phyloP scores from a whole-genome alignment of 2,329 filamentous ascomycete genomes.

The Neopestalotiopsis clavispora region DNA sequence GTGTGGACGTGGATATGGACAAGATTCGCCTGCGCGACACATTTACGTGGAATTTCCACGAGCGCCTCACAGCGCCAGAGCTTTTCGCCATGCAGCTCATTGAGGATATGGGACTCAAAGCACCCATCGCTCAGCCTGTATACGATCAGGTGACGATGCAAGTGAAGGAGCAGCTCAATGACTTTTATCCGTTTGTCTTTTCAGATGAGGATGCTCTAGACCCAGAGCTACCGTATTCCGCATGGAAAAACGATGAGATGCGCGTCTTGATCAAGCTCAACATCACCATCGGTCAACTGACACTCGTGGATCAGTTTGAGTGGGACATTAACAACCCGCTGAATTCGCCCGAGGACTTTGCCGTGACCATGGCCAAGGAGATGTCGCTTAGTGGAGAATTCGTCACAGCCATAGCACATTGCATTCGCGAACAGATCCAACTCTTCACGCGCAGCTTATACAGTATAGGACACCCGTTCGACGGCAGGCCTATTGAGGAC shows the following conservation, averaged over 20 bases:
- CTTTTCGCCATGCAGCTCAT: conserved; percentile 88
- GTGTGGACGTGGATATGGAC: conserved; percentile 93
- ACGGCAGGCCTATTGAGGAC: conserved; percentile 91
- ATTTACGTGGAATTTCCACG: conserved; percentile 98
- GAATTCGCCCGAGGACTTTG: conserved; percentile 96
- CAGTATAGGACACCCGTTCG: conserved; percentile 91
- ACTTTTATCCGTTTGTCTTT: conserved; percentile 91
- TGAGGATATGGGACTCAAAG: conserved; percentile 85
- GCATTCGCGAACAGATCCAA: conserved; percentile 94
- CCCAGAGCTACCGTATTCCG: conserved; percentile 85
- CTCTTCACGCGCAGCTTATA: conserved; percentile 94
- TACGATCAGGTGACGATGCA: conserved; percentile 67
- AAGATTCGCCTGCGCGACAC: conserved; percentile 96
- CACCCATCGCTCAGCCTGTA: conserved; percentile 69
- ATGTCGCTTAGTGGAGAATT: conserved; percentile 94
- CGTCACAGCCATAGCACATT: conserved; percentile 95
- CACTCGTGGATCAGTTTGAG: conserved; percentile 94
- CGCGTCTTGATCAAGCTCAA: conserved; percentile 93
- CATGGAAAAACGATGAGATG: conserved; percentile 99
- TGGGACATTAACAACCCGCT: conserved; percentile 97
- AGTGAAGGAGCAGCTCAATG: conserved; percentile 87
- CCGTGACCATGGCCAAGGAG: conserved; percentile 84
- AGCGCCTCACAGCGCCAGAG: conserved; percentile 79
- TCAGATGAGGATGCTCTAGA: conserved; percentile 91
- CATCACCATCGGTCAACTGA: conserved; percentile 95